Evolutionary conservation across 2,329 filamentous ascomycete genomes (phyloP).

Genomic region (Colletotrichum musicola): DNA sequence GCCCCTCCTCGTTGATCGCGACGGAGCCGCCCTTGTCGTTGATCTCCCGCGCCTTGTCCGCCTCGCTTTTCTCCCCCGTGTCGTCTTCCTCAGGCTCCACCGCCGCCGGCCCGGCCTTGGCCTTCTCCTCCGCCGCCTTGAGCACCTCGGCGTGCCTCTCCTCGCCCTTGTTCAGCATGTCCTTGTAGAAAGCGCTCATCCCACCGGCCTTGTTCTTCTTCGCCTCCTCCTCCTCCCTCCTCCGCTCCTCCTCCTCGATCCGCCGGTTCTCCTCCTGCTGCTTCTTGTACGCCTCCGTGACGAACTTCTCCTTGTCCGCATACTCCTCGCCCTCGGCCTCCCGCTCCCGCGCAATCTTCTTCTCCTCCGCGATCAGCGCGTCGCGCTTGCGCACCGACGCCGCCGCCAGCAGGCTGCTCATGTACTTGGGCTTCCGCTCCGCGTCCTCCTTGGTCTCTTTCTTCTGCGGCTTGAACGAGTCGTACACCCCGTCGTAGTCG

Average conservation of each 20-base stretch:
- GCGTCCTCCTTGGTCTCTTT: conserved; percentile 64
- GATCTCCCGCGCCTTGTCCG: conserved; percentile 75
- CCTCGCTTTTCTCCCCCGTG: conserved; percentile 66
- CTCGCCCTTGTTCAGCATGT: conserved; percentile 78
- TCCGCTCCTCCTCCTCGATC: conserved; percentile 79
- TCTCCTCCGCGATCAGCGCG: conserved; percentile 82
- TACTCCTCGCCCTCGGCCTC: conserved; percentile 86
- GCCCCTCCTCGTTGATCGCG: conserved; percentile 83
- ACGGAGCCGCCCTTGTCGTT: conserved; percentile 72
- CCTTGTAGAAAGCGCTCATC: conserved; percentile 84
- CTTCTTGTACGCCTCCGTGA: conserved; percentile 84
- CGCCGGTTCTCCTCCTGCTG: conserved; percentile 82
- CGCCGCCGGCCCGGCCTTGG: conserved; percentile 54
- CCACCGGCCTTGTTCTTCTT: conserved; percentile 75
- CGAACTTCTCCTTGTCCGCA: conserved; percentile 87
- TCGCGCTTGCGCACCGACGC: conserved; percentile 84
- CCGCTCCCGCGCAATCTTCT: conserved; percentile 81
- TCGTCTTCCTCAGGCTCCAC: conserved; percentile 46
- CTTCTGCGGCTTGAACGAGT: conserved; percentile 77
- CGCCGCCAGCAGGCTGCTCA: conserved; percentile 78
- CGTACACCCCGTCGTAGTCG: conserved; percentile 88
- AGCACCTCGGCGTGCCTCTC: conserved; percentile 76
- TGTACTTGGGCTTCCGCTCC: conserved; percentile 81
- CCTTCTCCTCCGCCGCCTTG: conserved; percentile 72
- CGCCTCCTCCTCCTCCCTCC: conserved; percentile 72